Evolutionary conservation across 345 rosid genomes (phyloP).

Genomic region (Arabidopsis thaliana): TAIR10.1 NC_003071.7:18110501-18111000

Average conservation of each 20-base stretch:
- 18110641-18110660: slow-evolving; percentile 86
- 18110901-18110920: slow-evolving; percentile 47
- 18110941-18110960: slow-evolving; percentile 52
- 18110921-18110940: slow-evolving; percentile 60
- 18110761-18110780: slow-evolving; percentile 73
- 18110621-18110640: slow-evolving; percentile 90
- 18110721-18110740: slow-evolving; percentile 82
- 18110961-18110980: slow-evolving; percentile 97
- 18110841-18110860: slow-evolving; percentile 33
- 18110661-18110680: slow-evolving; percentile 76
- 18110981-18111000: slow-evolving; percentile 76
- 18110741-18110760: slow-evolving; percentile 80
- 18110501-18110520: slow-evolving; percentile 84
- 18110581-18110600: slow-evolving; percentile 85
- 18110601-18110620: slow-evolving; percentile 91
- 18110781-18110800: slow-evolving; percentile 75
- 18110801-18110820: slow-evolving; percentile 90
- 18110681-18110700: slow-evolving; percentile 53
- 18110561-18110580: slow-evolving; percentile 87
- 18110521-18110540: slow-evolving; percentile 90
- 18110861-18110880: slow-evolving; percentile 8
- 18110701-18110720: slow-evolving; percentile 68
- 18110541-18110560: slow-evolving; percentile 94
- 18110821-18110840: slow-evolving; percentile 95
- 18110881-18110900: slow-evolving; percentile 15